phyloP scores from a whole-genome alignment of 805 yeast species.

The Lipomyces yamadae region DNA sequence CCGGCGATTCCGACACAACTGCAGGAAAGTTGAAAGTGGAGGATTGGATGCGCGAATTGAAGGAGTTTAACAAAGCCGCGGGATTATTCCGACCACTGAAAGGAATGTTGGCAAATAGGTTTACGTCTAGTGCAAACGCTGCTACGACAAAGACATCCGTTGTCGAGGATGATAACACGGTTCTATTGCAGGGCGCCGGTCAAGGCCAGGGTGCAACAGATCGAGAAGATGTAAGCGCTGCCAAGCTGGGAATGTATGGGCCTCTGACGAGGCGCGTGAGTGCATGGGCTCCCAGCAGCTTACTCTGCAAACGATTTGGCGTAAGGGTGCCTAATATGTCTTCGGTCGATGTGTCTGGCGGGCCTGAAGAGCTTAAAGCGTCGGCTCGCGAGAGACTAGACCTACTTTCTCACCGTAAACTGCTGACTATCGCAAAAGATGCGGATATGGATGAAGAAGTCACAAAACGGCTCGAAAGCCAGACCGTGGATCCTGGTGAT shows the following conservation, averaged over 20 bases:
- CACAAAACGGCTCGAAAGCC: constrained; percentile 2
- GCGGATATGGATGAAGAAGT: constrained; percentile 16
- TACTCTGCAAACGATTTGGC: constrained; percentile 42
- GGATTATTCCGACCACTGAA: constrained; percentile 39
- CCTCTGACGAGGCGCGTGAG: constrained; percentile 35
- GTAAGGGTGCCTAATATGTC: constrained; percentile 26
- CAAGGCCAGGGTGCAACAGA: neutral
- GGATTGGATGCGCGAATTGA: constrained; percentile 34
- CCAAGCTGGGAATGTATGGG: constrained; percentile 39
- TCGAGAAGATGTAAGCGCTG: constrained; percentile 35
- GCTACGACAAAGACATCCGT: constrained; percentile 4
- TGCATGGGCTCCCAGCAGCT: constrained; percentile 37
- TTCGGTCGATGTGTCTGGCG: constrained; percentile 3
- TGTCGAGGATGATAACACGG: constrained; percentile 16
- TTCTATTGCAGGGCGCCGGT: constrained; percentile 3
- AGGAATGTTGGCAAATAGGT: constrained; percentile 41
- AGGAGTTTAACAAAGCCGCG: constrained; percentile 41
- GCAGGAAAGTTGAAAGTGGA: neutral
- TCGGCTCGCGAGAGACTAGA: constrained; percentile 11
- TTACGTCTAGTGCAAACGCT: constrained; percentile 29
- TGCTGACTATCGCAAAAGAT: constrained; percentile 17
- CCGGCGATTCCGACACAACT: neutral
- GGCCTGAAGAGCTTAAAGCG: neutral
- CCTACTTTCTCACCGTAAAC: constrained; percentile 10
- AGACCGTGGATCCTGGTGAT: constrained; percentile 8